A percentile compares a stretch with the other conserved stretches of the same genome.
Conservation (phyloP, 148 eudicot species). For the Fagopyrum esculentum region DNA sequence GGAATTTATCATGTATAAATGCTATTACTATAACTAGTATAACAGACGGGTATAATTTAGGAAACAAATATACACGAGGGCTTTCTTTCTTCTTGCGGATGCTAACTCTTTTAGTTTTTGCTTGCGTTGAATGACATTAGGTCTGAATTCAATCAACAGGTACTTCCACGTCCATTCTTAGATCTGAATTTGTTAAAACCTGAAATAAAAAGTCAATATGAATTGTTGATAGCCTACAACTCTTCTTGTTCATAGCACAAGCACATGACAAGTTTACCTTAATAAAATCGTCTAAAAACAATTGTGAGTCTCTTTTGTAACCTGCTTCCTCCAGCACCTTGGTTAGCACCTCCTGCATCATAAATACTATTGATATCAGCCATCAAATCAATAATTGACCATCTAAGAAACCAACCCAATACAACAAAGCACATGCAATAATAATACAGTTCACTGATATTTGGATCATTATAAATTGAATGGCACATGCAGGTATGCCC, state of each 20-base stretch:
- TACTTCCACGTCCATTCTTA: background rate
- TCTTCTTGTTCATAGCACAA: background rate
- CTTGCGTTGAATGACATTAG: background rate
- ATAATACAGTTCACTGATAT: too few relatives aligned
- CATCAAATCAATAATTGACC: background rate
- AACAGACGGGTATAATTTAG: background rate
- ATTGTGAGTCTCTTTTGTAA: conserved; percentile 51
- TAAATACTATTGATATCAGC: background rate
- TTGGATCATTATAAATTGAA: too few relatives aligned
- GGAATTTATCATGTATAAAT: too few relatives aligned
- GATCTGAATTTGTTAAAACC: background rate
- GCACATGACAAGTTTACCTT: conserved; percentile 35
- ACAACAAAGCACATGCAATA: background rate
- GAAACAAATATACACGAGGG: background rate
- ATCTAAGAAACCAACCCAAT: background rate
- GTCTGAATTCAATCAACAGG: background rate
- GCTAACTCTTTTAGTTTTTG: too few relatives aligned
- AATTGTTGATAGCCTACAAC: background rate
- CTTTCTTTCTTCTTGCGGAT: background rate
- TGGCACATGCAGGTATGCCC: too few relatives aligned
- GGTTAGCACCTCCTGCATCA: conserved; percentile 51
- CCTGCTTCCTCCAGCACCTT: conserved; percentile 76
- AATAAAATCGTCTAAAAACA: conserved; percentile 61
- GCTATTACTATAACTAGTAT: background rate
- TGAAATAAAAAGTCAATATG: background rate